These are phyloP conservation scores for Dryas drummondii DNA, from an alignment of 306 rosid species.

Conservation along the genomic window DNA sequence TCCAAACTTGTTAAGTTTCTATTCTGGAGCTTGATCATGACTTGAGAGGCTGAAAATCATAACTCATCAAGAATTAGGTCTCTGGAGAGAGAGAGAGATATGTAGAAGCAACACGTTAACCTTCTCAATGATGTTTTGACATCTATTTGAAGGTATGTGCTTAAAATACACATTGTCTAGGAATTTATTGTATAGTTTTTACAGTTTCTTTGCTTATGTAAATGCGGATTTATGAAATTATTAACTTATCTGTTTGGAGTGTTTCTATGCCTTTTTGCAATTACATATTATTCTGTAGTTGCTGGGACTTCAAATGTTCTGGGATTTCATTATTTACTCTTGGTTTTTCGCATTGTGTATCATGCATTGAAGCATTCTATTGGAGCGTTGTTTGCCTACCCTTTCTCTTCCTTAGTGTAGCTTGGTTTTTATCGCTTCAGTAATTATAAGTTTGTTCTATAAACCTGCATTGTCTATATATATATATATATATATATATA, in stretches of 20 bases:
- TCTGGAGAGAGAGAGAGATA: background rate
- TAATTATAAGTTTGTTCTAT: too few species aligned
- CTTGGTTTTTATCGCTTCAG: background rate
- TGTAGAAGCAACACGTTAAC: background rate
- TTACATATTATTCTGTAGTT: background rate
- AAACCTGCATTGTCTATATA: too few species aligned
- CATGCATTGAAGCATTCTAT: constrained; percentile 1
- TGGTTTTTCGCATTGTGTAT: background rate
- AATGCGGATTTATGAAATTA: constrained; percentile 1
- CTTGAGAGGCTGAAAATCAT: background rate
- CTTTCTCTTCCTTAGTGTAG: background rate
- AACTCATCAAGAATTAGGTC: background rate
- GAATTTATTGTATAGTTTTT: constrained; percentile 8
- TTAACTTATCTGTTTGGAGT: background rate
- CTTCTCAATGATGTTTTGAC: background rate
- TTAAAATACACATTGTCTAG: background rate
- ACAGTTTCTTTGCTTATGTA: background rate
- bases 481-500: too few species aligned
- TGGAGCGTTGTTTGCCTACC: background rate
- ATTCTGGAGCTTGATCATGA: constrained; percentile 5
- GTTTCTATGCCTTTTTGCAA: background rate
- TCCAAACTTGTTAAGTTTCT: background rate
- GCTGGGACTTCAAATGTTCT: background rate
- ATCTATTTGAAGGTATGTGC: constrained; percentile 6
- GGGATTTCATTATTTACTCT: background rate